These are phyloP conservation scores for Blastomyces silverae DNA, from an alignment of 2,329 filamentous ascomycete genomes.

Conservation along the genomic window DNA sequence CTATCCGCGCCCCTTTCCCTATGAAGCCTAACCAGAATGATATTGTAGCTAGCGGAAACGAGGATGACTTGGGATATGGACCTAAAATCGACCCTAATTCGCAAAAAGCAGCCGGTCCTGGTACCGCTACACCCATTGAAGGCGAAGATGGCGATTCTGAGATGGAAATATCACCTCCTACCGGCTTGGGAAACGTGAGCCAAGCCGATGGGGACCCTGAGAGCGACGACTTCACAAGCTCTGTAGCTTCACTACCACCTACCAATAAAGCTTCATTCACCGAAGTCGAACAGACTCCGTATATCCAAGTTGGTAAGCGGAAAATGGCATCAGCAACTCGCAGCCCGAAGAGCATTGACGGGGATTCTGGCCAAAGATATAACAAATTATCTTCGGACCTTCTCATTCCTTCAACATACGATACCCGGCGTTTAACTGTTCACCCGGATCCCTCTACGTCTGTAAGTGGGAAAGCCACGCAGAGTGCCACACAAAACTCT, in stretches of 20 bases:
- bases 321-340: not conserved
- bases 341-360: not conserved
- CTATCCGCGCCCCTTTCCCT: not conserved
- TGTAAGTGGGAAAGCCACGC: not conserved
- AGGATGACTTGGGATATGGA: not conserved
- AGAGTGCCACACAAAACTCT: not conserved
- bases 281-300: conserved; percentile 18
- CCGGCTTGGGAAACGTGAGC: not conserved
- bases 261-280: conserved; percentile 17
- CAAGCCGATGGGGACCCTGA: not conserved
- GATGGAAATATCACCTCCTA: conserved; percentile 9
- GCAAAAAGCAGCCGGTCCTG: not conserved
- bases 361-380: not conserved
- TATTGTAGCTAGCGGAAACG: not conserved
- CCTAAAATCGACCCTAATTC: not conserved
- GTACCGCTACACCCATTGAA: not conserved
- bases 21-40: not conserved
- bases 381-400: conserved; percentile 13
- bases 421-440: not conserved
- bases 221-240: conserved; percentile 13
- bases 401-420: conserved; percentile 19
- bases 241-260: conserved; percentile 7
- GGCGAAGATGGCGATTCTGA: conserved; percentile 9
- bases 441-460: not conserved
- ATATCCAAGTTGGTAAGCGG: not conserved